These are phyloP conservation scores for Aspergillus bridgeri DNA, from an alignment of 495 filamentous ascomycete genomes.

Conservation along the genomic window DNA sequence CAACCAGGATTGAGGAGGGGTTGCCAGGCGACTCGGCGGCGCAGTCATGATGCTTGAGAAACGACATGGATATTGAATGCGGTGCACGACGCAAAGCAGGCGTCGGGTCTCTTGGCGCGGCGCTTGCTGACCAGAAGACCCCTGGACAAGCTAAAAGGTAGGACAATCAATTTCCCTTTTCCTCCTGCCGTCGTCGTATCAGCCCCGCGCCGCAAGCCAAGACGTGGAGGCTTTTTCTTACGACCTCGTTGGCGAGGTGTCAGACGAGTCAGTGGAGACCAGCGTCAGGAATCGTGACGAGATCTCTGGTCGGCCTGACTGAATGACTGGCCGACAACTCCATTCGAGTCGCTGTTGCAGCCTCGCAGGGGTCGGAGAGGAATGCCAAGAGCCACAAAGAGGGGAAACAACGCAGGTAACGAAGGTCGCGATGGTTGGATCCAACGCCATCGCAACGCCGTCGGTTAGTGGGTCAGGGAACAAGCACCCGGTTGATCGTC, in stretches of 20 bases:
- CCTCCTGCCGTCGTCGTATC: not conserved
- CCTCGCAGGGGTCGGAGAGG: not conserved
- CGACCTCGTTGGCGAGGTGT: conserved; percentile 2
- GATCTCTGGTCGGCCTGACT: not conserved
- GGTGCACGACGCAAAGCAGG: conserved; percentile 11
- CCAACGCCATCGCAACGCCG: conserved; percentile 4
- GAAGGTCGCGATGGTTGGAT: not conserved
- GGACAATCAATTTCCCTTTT: not conserved
- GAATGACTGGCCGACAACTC: not conserved
- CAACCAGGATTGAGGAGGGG: not conserved
- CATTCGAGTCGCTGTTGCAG: not conserved
- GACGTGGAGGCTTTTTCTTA: not conserved
- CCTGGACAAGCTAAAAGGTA: not conserved
- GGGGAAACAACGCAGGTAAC: conserved; percentile 5
- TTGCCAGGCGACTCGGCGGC: conserved; percentile 17
- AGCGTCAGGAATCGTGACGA: not conserved
- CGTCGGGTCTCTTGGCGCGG: conserved; percentile 37
- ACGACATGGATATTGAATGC: conserved; percentile 17
- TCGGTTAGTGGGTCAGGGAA: conserved; percentile 15
- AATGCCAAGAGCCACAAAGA: conserved; percentile 7
- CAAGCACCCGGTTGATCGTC: conserved; percentile 32
- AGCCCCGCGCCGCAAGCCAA: conserved; percentile 1
- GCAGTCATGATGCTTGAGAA: conserved; percentile 29
- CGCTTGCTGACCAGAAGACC: conserved; percentile 25
- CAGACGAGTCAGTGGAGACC: not conserved